Percentiles rank a stretch among this genome's conserved stretches.
These are phyloP conservation scores for Rhynchospora tenuis DNA, from an alignment of 176 grass and related monocot species.

Conservation along the genomic window DNA sequence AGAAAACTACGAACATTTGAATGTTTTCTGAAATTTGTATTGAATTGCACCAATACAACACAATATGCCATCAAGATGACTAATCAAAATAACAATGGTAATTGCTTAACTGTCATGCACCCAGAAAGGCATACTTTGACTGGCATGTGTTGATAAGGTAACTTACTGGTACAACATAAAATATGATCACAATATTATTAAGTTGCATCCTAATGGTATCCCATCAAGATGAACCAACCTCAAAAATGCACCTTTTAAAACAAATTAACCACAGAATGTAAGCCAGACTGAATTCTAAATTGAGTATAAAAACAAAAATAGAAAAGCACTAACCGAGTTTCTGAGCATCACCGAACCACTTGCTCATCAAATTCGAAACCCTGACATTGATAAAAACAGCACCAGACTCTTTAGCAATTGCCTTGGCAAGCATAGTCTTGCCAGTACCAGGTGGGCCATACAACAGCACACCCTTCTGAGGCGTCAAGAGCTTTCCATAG, in stretches of 20 bases:
- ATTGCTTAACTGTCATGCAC: background rate
- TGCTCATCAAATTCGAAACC: conserved; percentile 97
- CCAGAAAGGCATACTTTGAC: background rate
- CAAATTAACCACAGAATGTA: background rate
- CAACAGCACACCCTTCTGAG: conserved; percentile 90
- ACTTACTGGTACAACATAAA: background rate
- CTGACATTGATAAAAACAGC: conserved; percentile 97
- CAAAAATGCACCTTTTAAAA: background rate
- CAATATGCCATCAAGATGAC: background rate
- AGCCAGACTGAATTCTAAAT: background rate
- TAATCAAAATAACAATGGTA: background rate
- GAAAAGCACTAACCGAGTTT: conserved; percentile 64
- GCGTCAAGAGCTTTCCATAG: conserved; percentile 79
- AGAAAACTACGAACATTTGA: background rate
- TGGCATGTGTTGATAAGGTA: background rate
- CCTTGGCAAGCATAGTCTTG: conserved; percentile 98
- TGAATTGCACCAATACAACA: background rate
- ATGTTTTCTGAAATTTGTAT: background rate
- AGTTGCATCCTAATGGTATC: background rate
- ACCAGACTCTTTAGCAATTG: conserved; percentile 86
- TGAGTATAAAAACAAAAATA: background rate
- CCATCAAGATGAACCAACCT: background rate
- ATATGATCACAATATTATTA: background rate
- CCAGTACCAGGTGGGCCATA: conserved; percentile 84
- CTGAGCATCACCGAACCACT: conserved; percentile 97